Evolutionary conservation across 73 alveolate genomes (phyloP), one percentile per base, ranked within the genome.

Genomic region (Symbiodinium pilosum): DNA sequence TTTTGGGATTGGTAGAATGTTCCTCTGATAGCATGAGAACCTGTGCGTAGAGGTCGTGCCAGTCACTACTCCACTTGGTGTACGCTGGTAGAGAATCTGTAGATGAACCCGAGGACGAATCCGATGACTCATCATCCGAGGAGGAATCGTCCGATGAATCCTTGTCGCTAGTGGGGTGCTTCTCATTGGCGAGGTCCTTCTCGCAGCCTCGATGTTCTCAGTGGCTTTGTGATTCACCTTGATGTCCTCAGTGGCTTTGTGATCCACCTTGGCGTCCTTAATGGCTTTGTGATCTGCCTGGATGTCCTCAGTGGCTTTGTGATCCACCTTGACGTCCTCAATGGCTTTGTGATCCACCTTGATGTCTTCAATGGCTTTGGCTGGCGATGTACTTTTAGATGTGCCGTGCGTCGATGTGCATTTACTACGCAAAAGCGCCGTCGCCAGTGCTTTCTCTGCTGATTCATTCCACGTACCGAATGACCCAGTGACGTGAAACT

Each of bases 111-210:
- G 69, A 52, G n/a, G 69, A 52, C 24, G 69, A 54, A 54, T 30
- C 71, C 71, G 71, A 54, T 30, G 71, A 54, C 71, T 54, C 32
- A 5, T 54, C 71, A 54, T 54, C 71, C 26, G 71, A 7, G 71
- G 71, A 54, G 71, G 71, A 54, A 54, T 54, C 71, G 32, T 54
- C 71, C 71, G 71, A 54, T 54, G 71, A 12, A 54, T 54, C 71
- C 71, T 54, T 54, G 71, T 54, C 71, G 71, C 71, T 54, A 54
- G 71, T 54, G 71, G 71, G 71, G 71, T 54, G 71, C 71, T 54
- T 54, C 73, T 54, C 73, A 54, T 16, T 54, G 73, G 73, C 26
- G 73, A 1, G 73, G 73, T 54, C 73, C 2, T 14, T 54, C 34
- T 54, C 73, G 73, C 2, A 54, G 2, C 73, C 73, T 54, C 73